These are phyloP conservation scores for Coemansia umbellata DNA, from an alignment of 192 early-diverging fungal genomes.

Conservation along the genomic window DNA sequence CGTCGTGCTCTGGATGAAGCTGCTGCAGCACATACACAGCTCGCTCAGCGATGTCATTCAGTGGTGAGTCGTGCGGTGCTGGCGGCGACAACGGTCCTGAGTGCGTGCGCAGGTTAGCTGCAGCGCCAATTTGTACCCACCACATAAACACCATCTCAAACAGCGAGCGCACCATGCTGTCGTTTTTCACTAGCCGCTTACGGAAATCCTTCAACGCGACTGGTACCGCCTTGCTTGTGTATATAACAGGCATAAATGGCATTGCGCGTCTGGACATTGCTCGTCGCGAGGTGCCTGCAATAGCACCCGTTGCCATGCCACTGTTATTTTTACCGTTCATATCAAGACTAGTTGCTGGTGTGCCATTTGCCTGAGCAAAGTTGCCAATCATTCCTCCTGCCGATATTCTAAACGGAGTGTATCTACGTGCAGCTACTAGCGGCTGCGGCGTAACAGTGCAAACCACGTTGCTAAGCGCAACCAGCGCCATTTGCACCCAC, in stretches of 20 bases:
- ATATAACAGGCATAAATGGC: constrained; percentile 34
- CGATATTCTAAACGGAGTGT: constrained; percentile 27
- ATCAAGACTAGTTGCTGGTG: no score
- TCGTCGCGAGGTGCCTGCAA: not conserved
- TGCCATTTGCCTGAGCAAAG: not conserved
- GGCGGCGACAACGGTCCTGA: constrained; percentile 1
- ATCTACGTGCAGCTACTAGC: constrained; percentile 21
- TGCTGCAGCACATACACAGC: constrained; percentile 45
- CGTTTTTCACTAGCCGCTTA: constrained; percentile 9
- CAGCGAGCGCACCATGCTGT: constrained; percentile 32
- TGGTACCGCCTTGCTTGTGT: constrained; percentile 19
- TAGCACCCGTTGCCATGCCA: not conserved
- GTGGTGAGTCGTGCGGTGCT: constrained; percentile 24
- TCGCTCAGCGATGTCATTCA: constrained; percentile 43
- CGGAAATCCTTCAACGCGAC: constrained; percentile 27
- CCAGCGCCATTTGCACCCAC: constrained; percentile 44
- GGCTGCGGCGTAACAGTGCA: constrained; percentile 26
- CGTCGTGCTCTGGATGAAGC: constrained; percentile 40
- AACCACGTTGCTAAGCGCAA: constrained; percentile 40
- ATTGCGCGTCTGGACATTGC: constrained; percentile 19
- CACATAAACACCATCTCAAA: constrained; percentile 35
- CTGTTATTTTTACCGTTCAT: not conserved
- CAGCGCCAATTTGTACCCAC: constrained; percentile 27
- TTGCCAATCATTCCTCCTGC: constrained; percentile 5
- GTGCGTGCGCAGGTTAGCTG: constrained; percentile 7